Conservation (phyloP, 192 early-diverging fungal genomes). For the Podila epigama region DNA sequence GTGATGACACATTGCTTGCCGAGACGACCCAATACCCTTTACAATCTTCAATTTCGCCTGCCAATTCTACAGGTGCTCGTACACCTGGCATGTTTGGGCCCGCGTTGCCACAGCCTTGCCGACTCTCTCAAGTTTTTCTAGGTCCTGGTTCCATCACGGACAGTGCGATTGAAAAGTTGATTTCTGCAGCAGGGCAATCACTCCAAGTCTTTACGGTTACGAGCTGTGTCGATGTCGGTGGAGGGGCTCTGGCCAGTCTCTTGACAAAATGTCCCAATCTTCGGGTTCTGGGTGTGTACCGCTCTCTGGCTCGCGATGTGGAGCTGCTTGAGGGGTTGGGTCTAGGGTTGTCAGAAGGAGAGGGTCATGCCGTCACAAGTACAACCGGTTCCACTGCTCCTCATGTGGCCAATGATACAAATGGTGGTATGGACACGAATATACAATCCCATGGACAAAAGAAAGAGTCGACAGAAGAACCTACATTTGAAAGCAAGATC, state of each 20-base stretch:
- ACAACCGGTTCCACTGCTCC: neutral
- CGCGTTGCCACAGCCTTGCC: constrained; percentile 5
- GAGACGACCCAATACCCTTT: too few species aligned
- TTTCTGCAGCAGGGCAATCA: constrained; percentile 15
- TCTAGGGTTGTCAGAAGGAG: constrained; percentile 1
- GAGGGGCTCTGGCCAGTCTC: constrained; percentile 26
- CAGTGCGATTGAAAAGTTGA: constrained; percentile 36
- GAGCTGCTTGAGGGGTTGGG: constrained; percentile 33
- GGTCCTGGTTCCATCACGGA: constrained; percentile 44
- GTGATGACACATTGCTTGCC: neutral
- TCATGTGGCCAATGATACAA: neutral
- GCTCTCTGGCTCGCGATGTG: constrained; percentile 21
- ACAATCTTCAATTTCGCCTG: too few species aligned
- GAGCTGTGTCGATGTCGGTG: constrained; percentile 45
- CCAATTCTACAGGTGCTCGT: too few species aligned
- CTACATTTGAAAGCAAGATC: neutral
- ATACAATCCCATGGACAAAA: too few species aligned
- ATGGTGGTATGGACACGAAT: neutral
- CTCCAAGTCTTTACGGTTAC: constrained; percentile 33
- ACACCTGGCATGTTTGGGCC: too few species aligned
- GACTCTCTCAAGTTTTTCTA: constrained; percentile 32
- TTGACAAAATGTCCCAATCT: constrained; percentile 36
- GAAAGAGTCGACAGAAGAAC: too few species aligned
- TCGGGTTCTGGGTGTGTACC: constrained; percentile 29
- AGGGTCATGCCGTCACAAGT: neutral